These are phyloP conservation scores for Pilaira anomala DNA, from an alignment of 192 early-diverging fungal species.

Conservation along the genomic window DNA sequence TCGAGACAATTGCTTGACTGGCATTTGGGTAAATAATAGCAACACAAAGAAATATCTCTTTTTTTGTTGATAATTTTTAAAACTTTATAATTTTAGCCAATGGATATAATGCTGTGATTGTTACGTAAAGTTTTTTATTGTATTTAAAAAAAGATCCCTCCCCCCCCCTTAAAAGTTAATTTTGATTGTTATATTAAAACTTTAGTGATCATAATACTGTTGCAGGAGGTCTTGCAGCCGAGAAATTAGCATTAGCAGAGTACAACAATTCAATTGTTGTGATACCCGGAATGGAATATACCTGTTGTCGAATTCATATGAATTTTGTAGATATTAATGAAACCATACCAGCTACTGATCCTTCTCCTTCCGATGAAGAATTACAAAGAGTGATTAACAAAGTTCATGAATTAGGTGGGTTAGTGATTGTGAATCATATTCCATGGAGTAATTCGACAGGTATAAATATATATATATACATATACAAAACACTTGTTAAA, in stretches of 20 bases:
- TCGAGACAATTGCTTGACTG: slow-evolving; percentile 58
- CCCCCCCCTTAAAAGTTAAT: neutral
- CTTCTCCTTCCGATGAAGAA: slow-evolving; percentile 60
- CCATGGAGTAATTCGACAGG: slow-evolving; percentile 70
- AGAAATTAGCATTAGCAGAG: slow-evolving; percentile 49
- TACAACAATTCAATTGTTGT: slow-evolving; percentile 54
- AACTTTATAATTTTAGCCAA: slow-evolving; percentile 43
- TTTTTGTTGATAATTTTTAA: slow-evolving; percentile 5
- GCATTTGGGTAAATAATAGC: slow-evolving; percentile 44
- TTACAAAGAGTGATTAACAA: slow-evolving; percentile 53
- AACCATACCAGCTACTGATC: slow-evolving; percentile 44
- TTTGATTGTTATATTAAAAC: neutral
- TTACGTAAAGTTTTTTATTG: slow-evolving; percentile 29
- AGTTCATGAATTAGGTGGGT: slow-evolving; percentile 62
- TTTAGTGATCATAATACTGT: slow-evolving; percentile 67
- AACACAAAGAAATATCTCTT: no score
- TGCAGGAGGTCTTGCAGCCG: slow-evolving; percentile 56
- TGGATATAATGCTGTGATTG: slow-evolving; percentile 67
- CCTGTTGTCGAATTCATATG: slow-evolving; percentile 70
- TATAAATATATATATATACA: slow-evolving; percentile 12
- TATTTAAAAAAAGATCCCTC: neutral
- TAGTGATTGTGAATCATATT: slow-evolving; percentile 76
- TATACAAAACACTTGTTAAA: no score
- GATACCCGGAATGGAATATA: slow-evolving; percentile 66
- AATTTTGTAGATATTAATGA: slow-evolving; percentile 63